Evolutionary conservation across 305 asterid genomes (phyloP).

Genomic region (Andrographis paniculata): DNA sequence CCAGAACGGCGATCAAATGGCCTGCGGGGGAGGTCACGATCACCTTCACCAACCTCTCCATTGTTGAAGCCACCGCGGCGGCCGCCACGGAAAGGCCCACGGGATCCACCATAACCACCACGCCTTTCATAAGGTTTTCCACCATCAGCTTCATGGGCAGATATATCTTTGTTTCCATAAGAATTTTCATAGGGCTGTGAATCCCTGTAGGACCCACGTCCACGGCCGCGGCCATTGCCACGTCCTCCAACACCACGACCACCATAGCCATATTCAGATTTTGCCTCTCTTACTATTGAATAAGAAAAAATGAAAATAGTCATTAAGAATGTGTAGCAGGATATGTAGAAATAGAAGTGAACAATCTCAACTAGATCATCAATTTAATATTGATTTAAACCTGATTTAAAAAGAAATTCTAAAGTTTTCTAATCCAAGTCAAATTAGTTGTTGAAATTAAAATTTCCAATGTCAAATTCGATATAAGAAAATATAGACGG

Average conservation of each 20-base stretch:
- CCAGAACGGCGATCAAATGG: conserved; percentile 69
- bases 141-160: conserved; percentile 41
- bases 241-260: conserved; percentile 62
- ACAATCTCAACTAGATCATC: no score
- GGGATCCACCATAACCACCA: conserved; percentile 64
- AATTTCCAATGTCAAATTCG: no score
- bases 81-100: conserved; percentile 51
- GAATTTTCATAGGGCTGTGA: conserved; percentile 32
- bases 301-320: no score
- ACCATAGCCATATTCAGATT: conserved; percentile 50
- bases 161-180: conserved; percentile 39
- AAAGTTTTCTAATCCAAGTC: no score
- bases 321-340: no score
- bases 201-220: conserved; percentile 51
- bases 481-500: no score
- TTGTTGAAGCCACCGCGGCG: conserved; percentile 59
- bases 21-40: conserved; percentile 46
- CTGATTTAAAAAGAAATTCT: no score
- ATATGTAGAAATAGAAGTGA: no score
- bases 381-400: no score
- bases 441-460: no score
- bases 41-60: conserved; percentile 68
- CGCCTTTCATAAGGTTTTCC: conserved; percentile 59
- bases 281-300: conserved; percentile 60
- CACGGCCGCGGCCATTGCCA: conserved; percentile 36